Conservation (phyloP, 768 basidiomycete species). For the Rhodosporidiobolus odoratus region DNA sequence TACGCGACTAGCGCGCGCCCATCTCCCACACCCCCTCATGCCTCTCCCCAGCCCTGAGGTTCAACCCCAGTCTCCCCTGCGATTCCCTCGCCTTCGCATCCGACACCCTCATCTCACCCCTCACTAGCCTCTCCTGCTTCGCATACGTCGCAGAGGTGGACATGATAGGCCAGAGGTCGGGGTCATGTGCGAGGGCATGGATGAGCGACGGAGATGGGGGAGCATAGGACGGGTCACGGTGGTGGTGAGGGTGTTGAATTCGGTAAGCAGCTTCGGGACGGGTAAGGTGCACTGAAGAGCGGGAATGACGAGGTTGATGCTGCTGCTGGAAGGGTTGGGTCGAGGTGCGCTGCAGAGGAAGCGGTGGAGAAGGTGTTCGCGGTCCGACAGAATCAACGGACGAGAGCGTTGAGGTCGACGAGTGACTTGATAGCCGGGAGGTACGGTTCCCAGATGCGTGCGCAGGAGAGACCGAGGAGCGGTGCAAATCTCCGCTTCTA, state of each 20-base stretch:
- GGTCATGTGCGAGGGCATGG: constrained; percentile 9
- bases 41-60: background rate
- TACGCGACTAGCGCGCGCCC: no score
- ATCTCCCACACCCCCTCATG: background rate
- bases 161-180: constrained; percentile 15
- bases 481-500: background rate
- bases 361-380: background rate
- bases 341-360: background rate
- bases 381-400: background rate
- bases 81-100: background rate
- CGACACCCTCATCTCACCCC: background rate
- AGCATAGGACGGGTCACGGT: background rate
- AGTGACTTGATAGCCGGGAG: background rate
- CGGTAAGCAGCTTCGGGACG: background rate
- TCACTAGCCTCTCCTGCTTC: background rate
- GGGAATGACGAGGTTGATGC: background rate
- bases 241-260: background rate
- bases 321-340: background rate
- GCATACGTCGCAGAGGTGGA: background rate
- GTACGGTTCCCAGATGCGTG: background rate
- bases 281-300: background rate
- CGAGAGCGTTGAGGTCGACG: constrained; percentile 9
- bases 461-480: background rate
- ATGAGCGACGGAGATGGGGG: constrained; percentile 8
- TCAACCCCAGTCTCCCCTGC: background rate